phyloP scores from a whole-genome alignment of 2,329 filamentous ascomycete species.

The Hymenoscyphus linearis region DNA sequence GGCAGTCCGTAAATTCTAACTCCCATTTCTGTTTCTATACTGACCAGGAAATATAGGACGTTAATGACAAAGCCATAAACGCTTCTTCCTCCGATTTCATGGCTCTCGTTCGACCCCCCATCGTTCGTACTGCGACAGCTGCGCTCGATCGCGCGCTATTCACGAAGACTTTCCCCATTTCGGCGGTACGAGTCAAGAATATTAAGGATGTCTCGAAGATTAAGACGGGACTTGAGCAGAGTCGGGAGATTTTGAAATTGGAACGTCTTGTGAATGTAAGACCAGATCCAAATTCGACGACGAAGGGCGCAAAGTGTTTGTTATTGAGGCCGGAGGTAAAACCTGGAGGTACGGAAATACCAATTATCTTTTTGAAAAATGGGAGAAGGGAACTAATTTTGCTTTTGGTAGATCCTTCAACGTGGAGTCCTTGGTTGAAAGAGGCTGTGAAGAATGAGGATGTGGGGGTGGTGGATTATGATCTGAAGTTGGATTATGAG shows the following conservation, averaged over 20 bases:
- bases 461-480: slow-evolving; percentile 68
- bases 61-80: neutral
- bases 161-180: slow-evolving; percentile 65
- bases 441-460: slow-evolving; percentile 65
- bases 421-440: slow-evolving; percentile 68
- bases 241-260: slow-evolving; percentile 58
- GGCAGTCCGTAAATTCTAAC: slow-evolving; percentile 16
- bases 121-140: slow-evolving; percentile 68
- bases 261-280: slow-evolving; percentile 60
- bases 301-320: slow-evolving; percentile 55
- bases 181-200: slow-evolving; percentile 74
- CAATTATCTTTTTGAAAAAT: neutral
- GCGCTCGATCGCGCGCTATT: slow-evolving; percentile 82
- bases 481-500: slow-evolving; percentile 72
- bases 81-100: slow-evolving; percentile 36
- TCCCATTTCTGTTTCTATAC: neutral
- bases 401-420: slow-evolving; percentile 57
- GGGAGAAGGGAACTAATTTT: slow-evolving; percentile 4
- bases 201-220: slow-evolving; percentile 68
- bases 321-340: slow-evolving; percentile 54
- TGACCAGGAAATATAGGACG: neutral
- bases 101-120: slow-evolving; percentile 68
- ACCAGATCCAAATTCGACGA: slow-evolving; percentile 54
- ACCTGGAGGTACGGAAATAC: slow-evolving; percentile 37
- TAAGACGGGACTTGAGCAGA: slow-evolving; percentile 59